phyloP scores from a whole-genome alignment of 2,329 filamentous ascomycete species.

The Fusarium globosum region DNA sequence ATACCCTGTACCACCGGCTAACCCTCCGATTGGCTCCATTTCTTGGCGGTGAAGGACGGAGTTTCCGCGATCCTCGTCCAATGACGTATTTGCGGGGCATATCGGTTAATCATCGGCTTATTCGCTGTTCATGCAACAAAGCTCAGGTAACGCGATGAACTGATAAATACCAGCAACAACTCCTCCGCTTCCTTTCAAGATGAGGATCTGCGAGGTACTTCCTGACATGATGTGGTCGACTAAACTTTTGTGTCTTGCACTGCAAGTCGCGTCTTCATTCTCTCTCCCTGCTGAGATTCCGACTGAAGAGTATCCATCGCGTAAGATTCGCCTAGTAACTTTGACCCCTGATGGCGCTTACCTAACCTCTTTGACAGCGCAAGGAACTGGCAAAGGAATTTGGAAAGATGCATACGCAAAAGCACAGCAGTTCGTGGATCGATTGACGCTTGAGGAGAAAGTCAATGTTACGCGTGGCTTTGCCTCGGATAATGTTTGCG shows the following conservation, averaged over 20 bases:
- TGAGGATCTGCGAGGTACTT: background rate
- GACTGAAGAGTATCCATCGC: conserved; percentile 16
- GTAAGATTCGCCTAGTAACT: conserved; percentile 17
- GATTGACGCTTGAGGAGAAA: conserved; percentile 75
- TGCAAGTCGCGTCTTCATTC: conserved; percentile 4
- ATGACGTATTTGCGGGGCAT: background rate
- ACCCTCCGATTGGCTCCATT: background rate
- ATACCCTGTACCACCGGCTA: conserved; percentile 11
- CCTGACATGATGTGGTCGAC: conserved; percentile 18
- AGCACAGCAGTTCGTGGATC: conserved; percentile 65
- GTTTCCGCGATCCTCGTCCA: background rate
- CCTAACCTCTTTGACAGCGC: conserved; percentile 5
- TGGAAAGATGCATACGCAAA: conserved; percentile 71
- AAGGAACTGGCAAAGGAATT: conserved; percentile 39
- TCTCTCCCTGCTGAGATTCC: conserved; percentile 1
- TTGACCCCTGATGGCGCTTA: conserved; percentile 21
- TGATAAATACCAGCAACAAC: conserved; percentile 9
- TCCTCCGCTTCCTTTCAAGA: background rate
- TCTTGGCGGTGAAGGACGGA: conserved; percentile 16
- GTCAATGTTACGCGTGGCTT: conserved; percentile 64
- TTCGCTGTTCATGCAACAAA: background rate
- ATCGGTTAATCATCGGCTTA: conserved; percentile 1
- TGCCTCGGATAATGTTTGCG: conserved; percentile 62
- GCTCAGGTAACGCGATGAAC: background rate
- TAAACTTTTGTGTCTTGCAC: background rate